Conservation (phyloP, 345 rosid species). For the Trapa incisa region DNA sequence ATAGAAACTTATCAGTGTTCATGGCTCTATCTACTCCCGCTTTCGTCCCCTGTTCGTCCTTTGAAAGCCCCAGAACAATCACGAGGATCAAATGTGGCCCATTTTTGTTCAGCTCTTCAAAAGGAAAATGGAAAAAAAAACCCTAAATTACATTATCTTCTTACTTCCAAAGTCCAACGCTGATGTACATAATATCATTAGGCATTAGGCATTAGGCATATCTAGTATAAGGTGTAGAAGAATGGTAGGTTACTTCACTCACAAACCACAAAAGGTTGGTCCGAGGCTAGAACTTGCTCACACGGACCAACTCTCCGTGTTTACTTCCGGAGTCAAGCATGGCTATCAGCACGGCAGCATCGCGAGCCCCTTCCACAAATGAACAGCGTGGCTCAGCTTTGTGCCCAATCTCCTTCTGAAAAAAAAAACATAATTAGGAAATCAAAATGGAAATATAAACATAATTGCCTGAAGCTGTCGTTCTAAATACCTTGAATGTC, state of each 20-base stretch:
- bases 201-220: not conserved
- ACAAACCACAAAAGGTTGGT: not conserved
- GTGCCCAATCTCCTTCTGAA: conserved; percentile 37
- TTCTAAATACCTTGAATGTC: conserved; percentile 36
- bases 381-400: conserved; percentile 61
- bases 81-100: not conserved
- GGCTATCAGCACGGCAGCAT: conserved; percentile 74
- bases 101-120: not conserved
- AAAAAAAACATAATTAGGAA: not conserved
- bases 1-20: not conserved
- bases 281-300: conserved; percentile 36
- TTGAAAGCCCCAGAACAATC: not conserved
- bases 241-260: not conserved
- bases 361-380: conserved; percentile 80
- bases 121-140: not conserved
- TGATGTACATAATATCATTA: not conserved
- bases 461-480: not conserved
- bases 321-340: conserved; percentile 85
- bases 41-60: too few species aligned
- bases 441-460: conserved; percentile 1
- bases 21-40: too few species aligned
- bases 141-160: not conserved
- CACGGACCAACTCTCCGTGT: conserved; percentile 46
- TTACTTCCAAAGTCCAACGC: not conserved
- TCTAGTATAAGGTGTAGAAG: not conserved